A percentile compares a stretch with the other conserved stretches of the same genome.
Conservation (phyloP, 176 grass and related monocot genomes). For the Carex cristatella region DNA sequence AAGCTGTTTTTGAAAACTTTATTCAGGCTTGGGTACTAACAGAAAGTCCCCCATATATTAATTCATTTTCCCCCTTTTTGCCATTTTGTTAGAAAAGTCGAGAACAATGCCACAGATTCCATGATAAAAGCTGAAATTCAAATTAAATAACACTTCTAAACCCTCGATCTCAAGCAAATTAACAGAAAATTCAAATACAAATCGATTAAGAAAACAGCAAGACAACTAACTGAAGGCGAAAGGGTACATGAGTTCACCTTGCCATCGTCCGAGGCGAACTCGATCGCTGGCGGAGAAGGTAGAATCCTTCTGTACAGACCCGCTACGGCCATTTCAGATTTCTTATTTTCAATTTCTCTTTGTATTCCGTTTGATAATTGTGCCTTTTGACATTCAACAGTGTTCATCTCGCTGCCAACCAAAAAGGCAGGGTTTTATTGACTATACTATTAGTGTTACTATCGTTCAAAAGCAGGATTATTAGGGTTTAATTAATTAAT, state of each 20-base stretch:
- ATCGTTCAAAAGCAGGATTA: too few relatives aligned
- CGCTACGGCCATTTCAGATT: constrained; percentile 37
- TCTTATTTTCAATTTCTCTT: constrained; percentile 4
- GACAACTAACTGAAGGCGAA: background rate
- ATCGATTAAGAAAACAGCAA: background rate
- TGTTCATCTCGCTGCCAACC: background rate
- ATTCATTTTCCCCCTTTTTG: background rate
- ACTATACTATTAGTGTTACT: too few relatives aligned
- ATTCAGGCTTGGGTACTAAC: background rate
- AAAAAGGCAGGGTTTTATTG: background rate
- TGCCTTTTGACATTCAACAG: background rate
- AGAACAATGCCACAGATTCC: background rate
- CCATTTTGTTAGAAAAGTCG: background rate
- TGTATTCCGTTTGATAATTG: background rate
- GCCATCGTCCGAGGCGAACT: constrained; percentile 73
- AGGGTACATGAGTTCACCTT: constrained; percentile 26
- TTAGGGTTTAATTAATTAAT: too few relatives aligned
- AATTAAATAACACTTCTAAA: background rate
- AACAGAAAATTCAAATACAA: background rate
- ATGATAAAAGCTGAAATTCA: background rate
- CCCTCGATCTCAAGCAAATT: background rate
- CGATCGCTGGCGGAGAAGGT: constrained; percentile 78
- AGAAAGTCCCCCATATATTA: background rate
- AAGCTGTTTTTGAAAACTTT: background rate
- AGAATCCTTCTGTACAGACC: constrained; percentile 68